Evolutionary conservation across 257 asterid species (phyloP).

Genomic region (Linaria vulgaris): DNA sequence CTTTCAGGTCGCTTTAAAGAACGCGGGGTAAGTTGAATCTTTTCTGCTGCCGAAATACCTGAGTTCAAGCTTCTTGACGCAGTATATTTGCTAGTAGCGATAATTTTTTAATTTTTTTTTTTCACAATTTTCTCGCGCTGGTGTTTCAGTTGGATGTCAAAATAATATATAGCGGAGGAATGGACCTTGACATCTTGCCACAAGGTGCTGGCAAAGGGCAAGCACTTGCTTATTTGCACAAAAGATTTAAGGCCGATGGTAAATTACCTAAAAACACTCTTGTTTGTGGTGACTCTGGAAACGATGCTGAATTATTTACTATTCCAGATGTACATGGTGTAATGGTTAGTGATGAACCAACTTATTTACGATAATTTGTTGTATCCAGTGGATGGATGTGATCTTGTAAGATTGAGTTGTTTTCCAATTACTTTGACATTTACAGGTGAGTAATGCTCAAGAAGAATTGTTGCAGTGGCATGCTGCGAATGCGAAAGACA

Average conservation of each 20-base stretch:
- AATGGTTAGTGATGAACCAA: constrained; percentile 64
- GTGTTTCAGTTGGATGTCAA: constrained; percentile 79
- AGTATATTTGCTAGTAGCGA: constrained; percentile 14
- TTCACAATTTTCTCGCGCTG: constrained; percentile 25
- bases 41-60: constrained; percentile 12
- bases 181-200: constrained; percentile 91
- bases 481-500: constrained; percentile 78
- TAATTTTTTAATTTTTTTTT: constrained; percentile 15
- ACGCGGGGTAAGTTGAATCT: constrained; percentile 71
- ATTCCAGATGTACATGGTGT: constrained; percentile 92
- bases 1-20: constrained; percentile 55
- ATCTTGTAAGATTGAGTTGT: constrained; percentile 20
- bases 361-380: constrained; percentile 16
- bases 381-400: constrained; percentile 18
- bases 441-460: constrained; percentile 91
- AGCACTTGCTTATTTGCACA: constrained; percentile 94
- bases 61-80: constrained; percentile 15
- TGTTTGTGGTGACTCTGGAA: constrained; percentile 98
- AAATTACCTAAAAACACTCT: constrained; percentile 80
- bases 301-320: constrained; percentile 89
- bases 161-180: constrained; percentile 97
- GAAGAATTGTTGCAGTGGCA: constrained; percentile 98
- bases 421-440: constrained; percentile 10
- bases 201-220: constrained; percentile 99
- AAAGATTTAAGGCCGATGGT: constrained; percentile 60